Conservation (phyloP, 2,329 filamentous ascomycete species). For the Colletotrichum theobromicola region DNA sequence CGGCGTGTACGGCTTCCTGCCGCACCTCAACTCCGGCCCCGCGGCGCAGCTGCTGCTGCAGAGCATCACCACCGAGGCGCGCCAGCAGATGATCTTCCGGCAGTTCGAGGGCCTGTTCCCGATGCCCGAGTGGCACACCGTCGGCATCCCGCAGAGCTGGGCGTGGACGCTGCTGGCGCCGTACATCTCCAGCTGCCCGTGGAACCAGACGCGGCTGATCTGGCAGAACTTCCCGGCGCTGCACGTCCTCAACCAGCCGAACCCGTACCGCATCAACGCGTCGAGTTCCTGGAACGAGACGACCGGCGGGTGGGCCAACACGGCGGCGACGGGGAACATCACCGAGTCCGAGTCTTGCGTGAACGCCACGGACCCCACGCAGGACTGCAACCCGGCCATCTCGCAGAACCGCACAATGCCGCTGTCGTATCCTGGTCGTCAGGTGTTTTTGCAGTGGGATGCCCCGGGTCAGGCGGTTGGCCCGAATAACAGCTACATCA, state of each 20-base stretch:
- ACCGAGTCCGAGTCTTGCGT: constrained; percentile 57
- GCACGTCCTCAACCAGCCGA: constrained; percentile 77
- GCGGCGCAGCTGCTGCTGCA: constrained; percentile 76
- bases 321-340: constrained; percentile 54
- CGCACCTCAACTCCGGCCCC: constrained; percentile 78
- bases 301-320: constrained; percentile 61
- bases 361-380: constrained; percentile 56
- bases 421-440: constrained; percentile 75
- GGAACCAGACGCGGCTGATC: constrained; percentile 73
- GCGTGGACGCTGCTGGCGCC: constrained; percentile 82
- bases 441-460: constrained; percentile 77
- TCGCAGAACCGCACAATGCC: constrained; percentile 72
- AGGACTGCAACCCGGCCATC: constrained; percentile 69
- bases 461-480: constrained; percentile 70
- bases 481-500: constrained; percentile 84
- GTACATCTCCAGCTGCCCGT: constrained; percentile 79
- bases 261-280: constrained; percentile 70
- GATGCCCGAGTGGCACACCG: constrained; percentile 83
- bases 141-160: constrained; percentile 83
- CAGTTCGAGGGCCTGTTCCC: constrained; percentile 82
- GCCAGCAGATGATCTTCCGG: constrained; percentile 85
- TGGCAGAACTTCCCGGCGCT: constrained; percentile 87
- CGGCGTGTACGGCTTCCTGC: constrained; percentile 81
- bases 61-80: constrained; percentile 78
- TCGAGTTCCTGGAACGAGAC: constrained; percentile 69